These are phyloP conservation scores for Malassezia slooffiae DNA, from an alignment of 1,284 basidiomycete species.

Conservation along the genomic window DNA sequence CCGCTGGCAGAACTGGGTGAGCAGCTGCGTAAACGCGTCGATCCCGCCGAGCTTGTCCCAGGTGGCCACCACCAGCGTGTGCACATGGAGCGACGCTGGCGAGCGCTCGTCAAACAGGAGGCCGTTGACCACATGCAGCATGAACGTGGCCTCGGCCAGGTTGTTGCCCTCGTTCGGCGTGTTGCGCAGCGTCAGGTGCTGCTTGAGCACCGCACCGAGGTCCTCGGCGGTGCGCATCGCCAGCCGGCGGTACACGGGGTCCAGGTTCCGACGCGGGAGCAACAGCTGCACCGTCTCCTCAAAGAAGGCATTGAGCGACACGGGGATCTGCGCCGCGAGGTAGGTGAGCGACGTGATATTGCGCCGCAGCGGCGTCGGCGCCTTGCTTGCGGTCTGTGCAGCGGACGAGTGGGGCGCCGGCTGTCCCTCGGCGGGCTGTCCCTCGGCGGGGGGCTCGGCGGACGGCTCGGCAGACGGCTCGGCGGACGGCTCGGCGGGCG, in stretches of 20 bases:
- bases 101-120: slow-evolving; percentile 70
- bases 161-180: slow-evolving; percentile 51
- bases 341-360: slow-evolving; percentile 55
- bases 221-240: slow-evolving; percentile 60
- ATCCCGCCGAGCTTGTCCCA: slow-evolving; percentile 67
- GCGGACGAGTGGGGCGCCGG: slow-evolving; percentile 7
- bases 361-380: slow-evolving; percentile 9
- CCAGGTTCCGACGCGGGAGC: slow-evolving; percentile 62
- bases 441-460: too few relatives aligned
- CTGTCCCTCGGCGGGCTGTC: slow-evolving; percentile 1
- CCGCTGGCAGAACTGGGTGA: too few relatives aligned
- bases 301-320: slow-evolving; percentile 70
- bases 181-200: slow-evolving; percentile 58
- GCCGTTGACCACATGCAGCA: slow-evolving; percentile 62
- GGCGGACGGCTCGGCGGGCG: slow-evolving; percentile 20
- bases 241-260: slow-evolving; percentile 66
- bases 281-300: slow-evolving; percentile 81
- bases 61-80: slow-evolving; percentile 67
- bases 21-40: too few relatives aligned
- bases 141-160: slow-evolving; percentile 54
- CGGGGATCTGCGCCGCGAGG: slow-evolving; percentile 67
- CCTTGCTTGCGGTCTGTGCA: slow-evolving; percentile 10
- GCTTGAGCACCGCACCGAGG: slow-evolving; percentile 63
- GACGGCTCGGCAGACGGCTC: slow-evolving; percentile 23
- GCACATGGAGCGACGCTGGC: slow-evolving; percentile 51